Evolutionary conservation across 148 eudicot species (phyloP).

Genomic region (Beta vulgaris): DNA sequence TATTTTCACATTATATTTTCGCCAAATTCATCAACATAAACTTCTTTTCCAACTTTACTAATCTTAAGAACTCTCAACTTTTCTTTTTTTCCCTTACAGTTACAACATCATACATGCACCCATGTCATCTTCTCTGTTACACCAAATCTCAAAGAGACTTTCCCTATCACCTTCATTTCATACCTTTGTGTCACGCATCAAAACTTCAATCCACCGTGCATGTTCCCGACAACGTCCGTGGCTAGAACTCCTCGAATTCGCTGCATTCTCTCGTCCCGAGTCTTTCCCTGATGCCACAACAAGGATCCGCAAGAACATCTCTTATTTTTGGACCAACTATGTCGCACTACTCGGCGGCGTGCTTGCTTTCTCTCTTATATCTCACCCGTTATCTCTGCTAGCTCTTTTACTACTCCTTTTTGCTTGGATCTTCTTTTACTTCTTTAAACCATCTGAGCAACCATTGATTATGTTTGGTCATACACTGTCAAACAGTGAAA

Average conservation of each 20-base stretch:
- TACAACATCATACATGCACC: background rate
- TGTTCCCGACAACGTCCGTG: constrained; percentile 52
- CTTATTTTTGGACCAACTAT: constrained; percentile 62
- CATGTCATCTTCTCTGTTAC: constrained; percentile 37
- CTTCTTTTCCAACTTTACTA: background rate
- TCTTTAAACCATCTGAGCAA: constrained; percentile 52
- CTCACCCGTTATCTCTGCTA: constrained; percentile 56
- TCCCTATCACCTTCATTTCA: constrained; percentile 41
- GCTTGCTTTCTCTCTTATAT: constrained; percentile 49
- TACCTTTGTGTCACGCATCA: constrained; percentile 32
- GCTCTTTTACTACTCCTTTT: constrained; percentile 39
- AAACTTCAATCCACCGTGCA: constrained; percentile 31
- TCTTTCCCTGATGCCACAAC: constrained; percentile 43
- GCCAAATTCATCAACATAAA: background rate
- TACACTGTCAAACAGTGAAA: constrained; percentile 47
- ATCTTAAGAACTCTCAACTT: background rate
- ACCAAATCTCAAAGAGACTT: constrained; percentile 31
- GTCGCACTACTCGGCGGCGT: constrained; percentile 35
- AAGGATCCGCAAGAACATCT: constrained; percentile 44
- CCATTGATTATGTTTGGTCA: constrained; percentile 43
- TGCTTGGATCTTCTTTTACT: constrained; percentile 63
- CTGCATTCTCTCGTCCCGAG: constrained; percentile 47
- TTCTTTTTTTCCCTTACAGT: background rate
- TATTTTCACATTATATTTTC: background rate
- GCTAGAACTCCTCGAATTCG: constrained; percentile 44